These are phyloP conservation scores for Blastocystis sp. DNA, from an alignment of 352 stramenopile genomes.

Conservation along the genomic window DNA sequence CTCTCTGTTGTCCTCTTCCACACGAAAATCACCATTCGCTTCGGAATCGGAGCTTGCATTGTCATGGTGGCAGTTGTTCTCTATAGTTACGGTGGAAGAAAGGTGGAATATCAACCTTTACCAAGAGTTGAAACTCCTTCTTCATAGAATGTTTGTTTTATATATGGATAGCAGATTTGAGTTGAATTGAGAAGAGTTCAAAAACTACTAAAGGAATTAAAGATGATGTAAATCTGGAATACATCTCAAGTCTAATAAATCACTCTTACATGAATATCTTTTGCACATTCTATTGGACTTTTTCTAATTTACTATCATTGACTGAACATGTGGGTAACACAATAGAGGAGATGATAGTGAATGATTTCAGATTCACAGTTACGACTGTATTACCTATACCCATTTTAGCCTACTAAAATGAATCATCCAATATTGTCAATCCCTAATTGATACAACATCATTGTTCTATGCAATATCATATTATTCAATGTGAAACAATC, in stretches of 20 bases:
- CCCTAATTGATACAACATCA: no score
- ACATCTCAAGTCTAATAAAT: neutral
- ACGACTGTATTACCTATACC: no score
- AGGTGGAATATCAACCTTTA: constrained; percentile 12
- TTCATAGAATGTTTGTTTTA: neutral
- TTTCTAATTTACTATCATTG: no score
- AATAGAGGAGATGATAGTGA: no score
- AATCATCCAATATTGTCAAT: no score
- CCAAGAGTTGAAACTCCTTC: neutral
- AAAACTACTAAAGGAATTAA: neutral
- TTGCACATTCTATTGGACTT: no score
- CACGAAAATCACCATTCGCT: constrained; percentile 71
- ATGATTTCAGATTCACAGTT: no score
- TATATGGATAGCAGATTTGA: neutral
- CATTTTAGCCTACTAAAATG: no score
- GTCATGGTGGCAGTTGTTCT: constrained; percentile 69
- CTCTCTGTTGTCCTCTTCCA: constrained; percentile 75
- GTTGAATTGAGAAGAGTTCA: neutral
- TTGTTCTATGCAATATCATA: no score
- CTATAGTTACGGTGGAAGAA: constrained; percentile 63
- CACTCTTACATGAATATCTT: no score
- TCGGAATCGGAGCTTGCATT: constrained; percentile 71
- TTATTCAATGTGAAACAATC: no score
- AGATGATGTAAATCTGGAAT: neutral
- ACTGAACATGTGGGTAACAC: no score